Percentiles rank a stretch among this genome's conserved stretches.
phyloP scores from a whole-genome alignment of 1,139 yeast genomes.

The Candida frijolesensis region DNA sequence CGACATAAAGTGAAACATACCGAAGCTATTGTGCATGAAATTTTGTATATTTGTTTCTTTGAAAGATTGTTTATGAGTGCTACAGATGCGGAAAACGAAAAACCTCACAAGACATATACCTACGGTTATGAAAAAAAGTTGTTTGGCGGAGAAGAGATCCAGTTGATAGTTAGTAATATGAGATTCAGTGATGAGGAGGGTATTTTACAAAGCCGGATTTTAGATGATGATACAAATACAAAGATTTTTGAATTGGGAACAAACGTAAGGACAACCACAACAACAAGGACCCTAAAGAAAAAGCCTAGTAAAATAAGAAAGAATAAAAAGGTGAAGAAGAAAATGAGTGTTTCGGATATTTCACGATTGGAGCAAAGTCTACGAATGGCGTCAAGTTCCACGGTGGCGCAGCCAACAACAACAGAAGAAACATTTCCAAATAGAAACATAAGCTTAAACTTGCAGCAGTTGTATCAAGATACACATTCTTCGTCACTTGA shows the following conservation, averaged over 20 bases:
- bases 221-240: constrained; percentile 14
- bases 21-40: constrained; percentile 24
- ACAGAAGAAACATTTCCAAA: background rate
- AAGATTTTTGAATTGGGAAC: constrained; percentile 15
- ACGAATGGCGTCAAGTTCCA: background rate
- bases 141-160: constrained; percentile 11
- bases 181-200: constrained; percentile 15
- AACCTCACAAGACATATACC: no score
- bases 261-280: background rate
- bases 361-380: background rate
- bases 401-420: background rate
- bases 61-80: constrained; percentile 25
- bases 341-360: background rate
- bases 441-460: background rate
- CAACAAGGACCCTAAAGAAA: background rate
- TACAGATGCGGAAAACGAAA: no score
- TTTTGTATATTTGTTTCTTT: constrained; percentile 31
- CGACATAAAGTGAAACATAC: constrained; percentile 14
- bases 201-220: constrained; percentile 21
- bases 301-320: background rate
- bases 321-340: background rate
- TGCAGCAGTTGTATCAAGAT: background rate
- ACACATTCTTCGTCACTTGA: background rate
- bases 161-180: constrained; percentile 20
- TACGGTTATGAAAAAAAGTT: constrained; percentile 10